These are phyloP conservation scores for Lomentospora prolificans DNA, from an alignment of 2,329 filamentous ascomycete species.

Conservation along the genomic window DNA sequence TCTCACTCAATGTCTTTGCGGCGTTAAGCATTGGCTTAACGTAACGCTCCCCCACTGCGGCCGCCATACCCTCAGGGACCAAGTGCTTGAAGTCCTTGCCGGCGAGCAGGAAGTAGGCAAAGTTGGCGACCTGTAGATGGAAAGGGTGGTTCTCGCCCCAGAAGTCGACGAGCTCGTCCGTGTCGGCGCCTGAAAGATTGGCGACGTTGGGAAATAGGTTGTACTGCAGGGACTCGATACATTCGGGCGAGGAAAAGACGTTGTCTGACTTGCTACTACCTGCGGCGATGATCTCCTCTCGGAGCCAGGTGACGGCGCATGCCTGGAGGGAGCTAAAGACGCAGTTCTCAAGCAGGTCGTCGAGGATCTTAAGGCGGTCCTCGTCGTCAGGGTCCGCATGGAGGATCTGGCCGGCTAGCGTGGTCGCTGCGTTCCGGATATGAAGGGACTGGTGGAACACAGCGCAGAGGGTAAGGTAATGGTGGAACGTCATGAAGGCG, in stretches of 20 bases:
- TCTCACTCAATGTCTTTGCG: conserved; percentile 25
- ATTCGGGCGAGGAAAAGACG: conserved; percentile 42
- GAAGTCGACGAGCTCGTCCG: conserved; percentile 37
- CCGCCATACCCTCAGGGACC: conserved; percentile 45
- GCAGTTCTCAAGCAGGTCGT: conserved; percentile 57
- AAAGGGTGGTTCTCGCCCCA: conserved; percentile 43
- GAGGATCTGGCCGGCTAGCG: conserved; percentile 41
- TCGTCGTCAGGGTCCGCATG: conserved; percentile 51
- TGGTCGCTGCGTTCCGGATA: conserved; percentile 44
- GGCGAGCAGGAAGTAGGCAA: conserved; percentile 44
- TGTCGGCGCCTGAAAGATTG: conserved; percentile 31
- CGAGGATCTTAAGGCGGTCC: conserved; percentile 49
- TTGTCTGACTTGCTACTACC: conserved; percentile 20
- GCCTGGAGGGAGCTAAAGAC: conserved; percentile 53
- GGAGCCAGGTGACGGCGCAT: conserved; percentile 52
- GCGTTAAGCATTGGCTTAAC: conserved; percentile 40
- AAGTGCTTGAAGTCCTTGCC: conserved; percentile 16
- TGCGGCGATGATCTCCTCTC: conserved; percentile 49
- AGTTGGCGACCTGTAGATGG: conserved; percentile 51
- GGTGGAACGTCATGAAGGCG: conserved; percentile 51
- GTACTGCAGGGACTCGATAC: conserved; percentile 51
- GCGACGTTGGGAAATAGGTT: conserved; percentile 48
- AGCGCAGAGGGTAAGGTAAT: conserved; percentile 45
- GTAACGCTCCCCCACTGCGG: conserved; percentile 49
- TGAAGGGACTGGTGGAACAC: conserved; percentile 46